phyloP scores from a whole-genome alignment of 2,329 filamentous ascomycete species.

The Aphanocladium album region DNA sequence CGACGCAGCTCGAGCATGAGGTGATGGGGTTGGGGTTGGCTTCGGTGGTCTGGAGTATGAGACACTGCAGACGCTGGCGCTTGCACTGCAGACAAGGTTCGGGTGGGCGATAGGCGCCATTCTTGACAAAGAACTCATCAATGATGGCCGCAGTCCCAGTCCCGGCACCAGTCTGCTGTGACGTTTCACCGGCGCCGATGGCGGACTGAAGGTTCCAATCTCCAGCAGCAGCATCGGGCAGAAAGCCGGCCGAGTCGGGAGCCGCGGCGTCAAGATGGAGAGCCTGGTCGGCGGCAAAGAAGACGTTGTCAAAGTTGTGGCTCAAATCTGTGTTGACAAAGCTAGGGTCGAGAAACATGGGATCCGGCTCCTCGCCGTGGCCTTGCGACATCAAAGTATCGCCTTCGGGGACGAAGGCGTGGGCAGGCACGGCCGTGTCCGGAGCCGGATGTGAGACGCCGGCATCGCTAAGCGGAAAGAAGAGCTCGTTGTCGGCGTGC shows the following conservation, averaged over 20 bases:
- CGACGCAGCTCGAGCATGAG: slow-evolving; percentile 46
- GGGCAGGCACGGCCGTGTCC: not conserved
- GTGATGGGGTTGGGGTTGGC: slow-evolving; percentile 45
- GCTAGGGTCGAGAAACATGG: slow-evolving; percentile 3
- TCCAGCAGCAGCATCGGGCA: not conserved
- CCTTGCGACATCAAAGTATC: not conserved
- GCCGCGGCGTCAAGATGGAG: not conserved
- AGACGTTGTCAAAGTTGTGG: slow-evolving; percentile 2
- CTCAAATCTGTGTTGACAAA: not conserved
- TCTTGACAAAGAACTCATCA: slow-evolving; percentile 34
- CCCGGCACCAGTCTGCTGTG: not conserved
- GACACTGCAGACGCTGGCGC: slow-evolving; percentile 40
- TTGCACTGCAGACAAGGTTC: slow-evolving; percentile 41
- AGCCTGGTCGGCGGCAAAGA: not conserved
- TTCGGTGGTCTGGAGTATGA: slow-evolving; percentile 40
- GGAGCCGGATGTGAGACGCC: not conserved
- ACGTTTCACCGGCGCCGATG: not conserved
- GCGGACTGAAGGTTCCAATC: not conserved
- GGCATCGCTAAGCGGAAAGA: slow-evolving; percentile 10
- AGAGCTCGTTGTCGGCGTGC: not conserved
- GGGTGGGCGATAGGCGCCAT: slow-evolving; percentile 37
- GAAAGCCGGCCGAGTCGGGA: not conserved
- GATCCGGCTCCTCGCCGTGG: not conserved
- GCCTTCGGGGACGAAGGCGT: not conserved
- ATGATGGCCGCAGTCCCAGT: slow-evolving; percentile 20